Evolutionary conservation across 441 rosid genomes (phyloP).

Genomic region (Flueggea neowawraea): DNA sequence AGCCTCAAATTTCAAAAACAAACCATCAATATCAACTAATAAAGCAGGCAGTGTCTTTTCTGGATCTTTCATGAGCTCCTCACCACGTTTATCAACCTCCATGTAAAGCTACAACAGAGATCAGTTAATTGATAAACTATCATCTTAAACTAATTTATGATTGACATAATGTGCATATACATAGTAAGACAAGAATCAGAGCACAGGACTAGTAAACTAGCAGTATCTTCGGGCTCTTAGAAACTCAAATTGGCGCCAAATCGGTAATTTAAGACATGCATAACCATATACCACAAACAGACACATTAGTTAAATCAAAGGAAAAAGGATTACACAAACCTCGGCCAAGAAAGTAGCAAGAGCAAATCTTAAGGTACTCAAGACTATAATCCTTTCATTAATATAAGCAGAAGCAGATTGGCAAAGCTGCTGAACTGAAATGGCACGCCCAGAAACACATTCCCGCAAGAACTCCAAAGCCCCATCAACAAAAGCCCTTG

Average conservation of each 20-base stretch:
- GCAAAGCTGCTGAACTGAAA: slow-evolving; percentile 46
- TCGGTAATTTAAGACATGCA: too few species aligned
- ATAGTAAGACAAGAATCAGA: too few species aligned
- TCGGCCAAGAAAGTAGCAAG: slow-evolving; percentile 85
- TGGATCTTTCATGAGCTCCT: slow-evolving; percentile 67
- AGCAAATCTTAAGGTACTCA: slow-evolving; percentile 53
- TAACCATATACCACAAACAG: not conserved
- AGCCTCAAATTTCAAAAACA: slow-evolving; percentile 66
- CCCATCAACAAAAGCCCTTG: too few species aligned
- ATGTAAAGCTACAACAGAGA: slow-evolving; percentile 53
- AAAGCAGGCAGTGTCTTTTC: slow-evolving; percentile 60
- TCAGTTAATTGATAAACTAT: slow-evolving; percentile 3
- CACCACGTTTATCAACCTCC: slow-evolving; percentile 70
- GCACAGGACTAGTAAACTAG: too few species aligned
- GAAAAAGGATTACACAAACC: slow-evolving; percentile 46
- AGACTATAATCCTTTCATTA: slow-evolving; percentile 60
- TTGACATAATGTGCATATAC: too few species aligned
- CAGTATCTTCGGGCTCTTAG: not conserved
- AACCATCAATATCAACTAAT: slow-evolving; percentile 38
- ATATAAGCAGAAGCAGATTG: slow-evolving; percentile 66
- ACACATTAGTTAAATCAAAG: slow-evolving; percentile 1
- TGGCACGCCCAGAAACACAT: slow-evolving; percentile 36
- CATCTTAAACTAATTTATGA: not conserved
- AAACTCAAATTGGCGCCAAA: not conserved
- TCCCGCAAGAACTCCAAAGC: slow-evolving; percentile 40